Conservation (phyloP, 768 basidiomycete genomes). For the Termitomyces titanicus region DNA sequence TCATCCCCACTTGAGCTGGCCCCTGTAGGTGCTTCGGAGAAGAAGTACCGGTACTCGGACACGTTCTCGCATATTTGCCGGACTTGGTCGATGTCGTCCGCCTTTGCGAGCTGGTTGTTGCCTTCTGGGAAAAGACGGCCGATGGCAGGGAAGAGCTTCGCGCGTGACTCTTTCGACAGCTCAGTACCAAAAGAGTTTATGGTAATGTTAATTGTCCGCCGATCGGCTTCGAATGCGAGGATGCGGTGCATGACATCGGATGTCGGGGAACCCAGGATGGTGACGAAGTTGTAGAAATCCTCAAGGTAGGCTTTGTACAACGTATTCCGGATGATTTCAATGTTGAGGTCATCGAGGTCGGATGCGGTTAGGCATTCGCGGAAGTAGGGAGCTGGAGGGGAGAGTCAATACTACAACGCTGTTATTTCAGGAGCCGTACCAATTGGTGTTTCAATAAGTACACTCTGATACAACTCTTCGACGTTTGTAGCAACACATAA, state of each 20-base stretch:
- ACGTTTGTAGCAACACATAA: constrained; percentile 99
- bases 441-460: constrained; percentile 94
- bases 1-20: constrained; percentile 33
- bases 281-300: constrained; percentile 87
- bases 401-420: background rate
- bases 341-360: constrained; percentile 97
- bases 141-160: constrained; percentile 90
- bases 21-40: constrained; percentile 45
- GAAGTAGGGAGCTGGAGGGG: constrained; percentile 82
- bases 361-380: constrained; percentile 91
- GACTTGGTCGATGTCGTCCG: constrained; percentile 95
- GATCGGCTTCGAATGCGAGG: constrained; percentile 94
- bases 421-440: constrained; percentile 49
- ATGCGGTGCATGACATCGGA: constrained; percentile 89
- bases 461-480: constrained; percentile 95
- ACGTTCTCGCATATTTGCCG: constrained; percentile 83
- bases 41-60: constrained; percentile 88
- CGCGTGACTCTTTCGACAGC: constrained; percentile 91
- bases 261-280: constrained; percentile 79
- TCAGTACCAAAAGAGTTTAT: constrained; percentile 98
- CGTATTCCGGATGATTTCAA: constrained; percentile 99
- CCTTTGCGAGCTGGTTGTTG: constrained; percentile 89
- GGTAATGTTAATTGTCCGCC: constrained; percentile 96
- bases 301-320: constrained; percentile 99
- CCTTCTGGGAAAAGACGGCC: constrained; percentile 94